Evolutionary conservation across 768 basidiomycete species (phyloP).

Genomic region (Tephrocybe sp.): DNA sequence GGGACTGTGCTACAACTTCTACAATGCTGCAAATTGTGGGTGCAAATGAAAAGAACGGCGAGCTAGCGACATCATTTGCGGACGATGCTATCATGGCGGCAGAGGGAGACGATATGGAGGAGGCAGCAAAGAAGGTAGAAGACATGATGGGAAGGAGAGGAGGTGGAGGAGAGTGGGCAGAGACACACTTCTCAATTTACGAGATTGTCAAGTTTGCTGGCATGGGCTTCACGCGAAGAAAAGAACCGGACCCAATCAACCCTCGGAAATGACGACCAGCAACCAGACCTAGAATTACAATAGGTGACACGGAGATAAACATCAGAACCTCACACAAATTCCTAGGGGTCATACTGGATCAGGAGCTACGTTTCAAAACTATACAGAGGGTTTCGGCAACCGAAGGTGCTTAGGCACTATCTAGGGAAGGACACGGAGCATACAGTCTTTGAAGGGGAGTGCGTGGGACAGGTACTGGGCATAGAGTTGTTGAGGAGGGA

Average conservation of each 20-base stretch:
- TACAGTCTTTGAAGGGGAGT: neutral
- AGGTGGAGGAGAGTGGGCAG: neutral
- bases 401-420: neutral
- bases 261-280: neutral
- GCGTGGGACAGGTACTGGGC: conserved; percentile 1
- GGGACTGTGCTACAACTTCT: neutral
- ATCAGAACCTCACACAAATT: neutral
- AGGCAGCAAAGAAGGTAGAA: neutral
- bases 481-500: neutral
- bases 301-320: neutral
- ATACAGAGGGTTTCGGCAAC: neutral
- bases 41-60: neutral
- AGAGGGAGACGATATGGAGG: neutral
- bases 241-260: neutral
- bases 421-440: neutral
- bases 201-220: neutral
- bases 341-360: conserved; percentile 16
- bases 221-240: neutral
- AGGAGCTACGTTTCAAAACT: conserved; percentile 14
- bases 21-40: neutral
- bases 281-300: neutral
- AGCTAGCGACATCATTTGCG: neutral
- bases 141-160: neutral
- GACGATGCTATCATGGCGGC: neutral
- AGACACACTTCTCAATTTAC: neutral